phyloP scores from a whole-genome alignment of 1,284 basidiomycete species.

The Pterulicium gracile region DNA sequence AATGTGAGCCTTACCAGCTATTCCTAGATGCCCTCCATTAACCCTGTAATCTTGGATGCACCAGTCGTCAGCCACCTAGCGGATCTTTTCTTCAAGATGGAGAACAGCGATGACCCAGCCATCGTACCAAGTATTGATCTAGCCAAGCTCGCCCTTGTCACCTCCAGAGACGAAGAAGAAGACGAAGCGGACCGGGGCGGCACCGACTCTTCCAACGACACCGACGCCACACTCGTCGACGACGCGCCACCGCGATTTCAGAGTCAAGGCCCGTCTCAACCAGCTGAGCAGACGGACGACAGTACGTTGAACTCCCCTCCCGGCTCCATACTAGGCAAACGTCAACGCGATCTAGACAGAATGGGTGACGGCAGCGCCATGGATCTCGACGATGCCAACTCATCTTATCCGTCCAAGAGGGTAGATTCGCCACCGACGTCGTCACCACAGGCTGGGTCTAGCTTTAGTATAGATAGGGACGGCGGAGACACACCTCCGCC shows the following conservation, averaged over 20 bases:
- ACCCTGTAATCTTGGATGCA: conserved; percentile 12
- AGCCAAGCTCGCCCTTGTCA: conserved; percentile 87
- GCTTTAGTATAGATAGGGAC: too few species aligned
- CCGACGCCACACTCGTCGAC: conserved; percentile 76
- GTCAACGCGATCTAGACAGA: conserved; percentile 36
- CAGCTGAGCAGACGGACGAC: conserved; percentile 7
- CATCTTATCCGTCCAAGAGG: conserved; percentile 23
- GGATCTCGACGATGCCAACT: conserved; percentile 33
- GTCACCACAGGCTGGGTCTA: too few species aligned
- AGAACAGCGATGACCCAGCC: conserved; percentile 52
- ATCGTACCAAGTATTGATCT: conserved; percentile 81
- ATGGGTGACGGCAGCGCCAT: conserved; percentile 31
- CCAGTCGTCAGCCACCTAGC: conserved; percentile 74
- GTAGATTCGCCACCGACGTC: too few species aligned
- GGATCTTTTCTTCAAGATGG: conserved; percentile 69
- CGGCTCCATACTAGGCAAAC: conserved; percentile 66
- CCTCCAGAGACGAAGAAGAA: conserved; percentile 82
- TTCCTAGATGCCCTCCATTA: conserved; percentile 3
- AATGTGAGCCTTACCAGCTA: conserved; percentile 46
- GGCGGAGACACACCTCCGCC: conserved; percentile 1
- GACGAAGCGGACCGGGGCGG: conserved; percentile 63
- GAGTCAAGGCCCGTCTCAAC: conserved; percentile 11
- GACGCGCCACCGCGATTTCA: conserved; percentile 37
- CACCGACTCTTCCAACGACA: conserved; percentile 74
- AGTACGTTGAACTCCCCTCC: conserved; percentile 24